Evolutionary conservation across 73 alveolate genomes (phyloP).

Genomic region (Paramecium sonneborni): DNA sequence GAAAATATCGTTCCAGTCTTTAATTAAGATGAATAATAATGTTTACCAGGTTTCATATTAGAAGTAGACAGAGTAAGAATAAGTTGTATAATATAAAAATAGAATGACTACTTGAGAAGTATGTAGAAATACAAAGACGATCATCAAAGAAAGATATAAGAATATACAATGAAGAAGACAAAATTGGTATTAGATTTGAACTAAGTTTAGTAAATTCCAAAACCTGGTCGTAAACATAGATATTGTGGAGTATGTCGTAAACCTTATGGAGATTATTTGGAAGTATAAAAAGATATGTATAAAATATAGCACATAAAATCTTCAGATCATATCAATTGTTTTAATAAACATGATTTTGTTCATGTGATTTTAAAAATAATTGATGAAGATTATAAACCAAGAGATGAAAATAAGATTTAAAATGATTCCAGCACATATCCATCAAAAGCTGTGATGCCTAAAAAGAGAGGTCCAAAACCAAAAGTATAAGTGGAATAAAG

Average conservation of each 20-base stretch:
- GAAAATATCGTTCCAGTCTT: conserved; percentile 47
- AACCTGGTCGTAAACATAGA: conserved; percentile 52
- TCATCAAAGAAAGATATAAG: conserved; percentile 49
- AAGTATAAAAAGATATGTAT: neutral
- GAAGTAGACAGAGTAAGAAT: conserved; percentile 44
- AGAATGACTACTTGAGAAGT: conserved; percentile 40
- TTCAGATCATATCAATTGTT: conserved; percentile 18
- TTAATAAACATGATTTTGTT: conserved; percentile 37
- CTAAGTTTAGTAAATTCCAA: conserved; percentile 31
- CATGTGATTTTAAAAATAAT: neutral
- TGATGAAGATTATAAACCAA: conserved; percentile 14
- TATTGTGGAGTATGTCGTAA: conserved; percentile 56
- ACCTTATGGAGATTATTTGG: conserved; percentile 46
- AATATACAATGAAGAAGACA: conserved; percentile 38
- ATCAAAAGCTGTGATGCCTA: conserved; percentile 9
- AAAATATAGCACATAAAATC: conserved; percentile 32
- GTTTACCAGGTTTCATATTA: conserved; percentile 49
- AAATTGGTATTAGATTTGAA: neutral
- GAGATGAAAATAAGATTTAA: conserved; percentile 12
- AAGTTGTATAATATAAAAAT: neutral
- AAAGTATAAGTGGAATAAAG: neutral
- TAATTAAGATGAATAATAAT: conserved; percentile 24
- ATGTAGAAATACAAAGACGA: conserved; percentile 50
- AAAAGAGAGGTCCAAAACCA: conserved; percentile 21
- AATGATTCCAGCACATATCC: conserved; percentile 49